These are phyloP conservation scores for Ustilago esculenta DNA, from an alignment of 1,284 basidiomycete genomes.

Conservation along the genomic window DNA sequence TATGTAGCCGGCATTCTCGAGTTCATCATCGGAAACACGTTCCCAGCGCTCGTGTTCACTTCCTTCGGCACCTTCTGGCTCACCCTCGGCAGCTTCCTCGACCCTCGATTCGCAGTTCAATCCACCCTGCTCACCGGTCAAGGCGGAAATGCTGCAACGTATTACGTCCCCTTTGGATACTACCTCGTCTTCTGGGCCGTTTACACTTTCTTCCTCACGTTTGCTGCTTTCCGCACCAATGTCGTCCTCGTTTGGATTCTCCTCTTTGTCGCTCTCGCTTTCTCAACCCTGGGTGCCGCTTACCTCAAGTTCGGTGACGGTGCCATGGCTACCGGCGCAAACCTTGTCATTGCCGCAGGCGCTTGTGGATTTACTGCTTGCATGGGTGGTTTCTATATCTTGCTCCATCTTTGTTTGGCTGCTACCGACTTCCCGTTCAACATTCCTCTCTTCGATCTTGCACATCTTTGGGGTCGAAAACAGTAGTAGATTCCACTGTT, in stretches of 20 bases:
- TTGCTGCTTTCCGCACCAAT: slow-evolving; percentile 51
- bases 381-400: slow-evolving; percentile 45
- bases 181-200: slow-evolving; percentile 51
- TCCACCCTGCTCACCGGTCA: slow-evolving; percentile 23
- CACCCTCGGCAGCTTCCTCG: slow-evolving; percentile 32
- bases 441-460: slow-evolving; percentile 43
- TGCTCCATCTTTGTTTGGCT: slow-evolving; percentile 47
- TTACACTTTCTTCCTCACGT: slow-evolving; percentile 48
- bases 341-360: slow-evolving; percentile 35
- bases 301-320: slow-evolving; percentile 43
- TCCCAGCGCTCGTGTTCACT: slow-evolving; percentile 50
- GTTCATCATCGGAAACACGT: slow-evolving; percentile 52
- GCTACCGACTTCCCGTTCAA: slow-evolving; percentile 52
- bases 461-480: slow-evolving; percentile 28
- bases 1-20: slow-evolving; percentile 35
- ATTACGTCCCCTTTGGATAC: slow-evolving; percentile 39
- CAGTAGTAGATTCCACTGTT: slow-evolving; percentile 5
- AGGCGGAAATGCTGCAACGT: slow-evolving; percentile 12
- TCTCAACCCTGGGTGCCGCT: slow-evolving; percentile 32
- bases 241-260: slow-evolving; percentile 52
- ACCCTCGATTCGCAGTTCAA: slow-evolving; percentile 31
- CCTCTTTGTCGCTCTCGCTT: slow-evolving; percentile 50
- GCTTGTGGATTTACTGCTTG: slow-evolving; percentile 49
- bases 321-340: slow-evolving; percentile 1
- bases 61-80: slow-evolving; percentile 54